Percentiles rank a stretch among this genome's conserved stretches.
These are phyloP conservation scores for Neocatenulostroma microsporum DNA, from an alignment of 2,329 filamentous ascomycete species.

Conservation along the genomic window DNA sequence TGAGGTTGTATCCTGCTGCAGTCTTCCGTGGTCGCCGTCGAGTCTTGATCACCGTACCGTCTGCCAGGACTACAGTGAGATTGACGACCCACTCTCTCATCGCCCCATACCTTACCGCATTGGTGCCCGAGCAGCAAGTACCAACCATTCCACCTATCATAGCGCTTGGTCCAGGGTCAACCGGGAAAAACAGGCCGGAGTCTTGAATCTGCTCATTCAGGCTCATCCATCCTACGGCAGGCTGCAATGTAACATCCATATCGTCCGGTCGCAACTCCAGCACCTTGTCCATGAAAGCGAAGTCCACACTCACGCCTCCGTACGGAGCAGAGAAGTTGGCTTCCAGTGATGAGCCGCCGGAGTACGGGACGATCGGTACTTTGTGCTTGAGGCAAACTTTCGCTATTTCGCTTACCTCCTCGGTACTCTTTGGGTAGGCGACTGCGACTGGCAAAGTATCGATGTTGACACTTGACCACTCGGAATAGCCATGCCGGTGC, in stretches of 20 bases:
- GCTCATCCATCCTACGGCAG: constrained; percentile 85
- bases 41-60: constrained; percentile 73
- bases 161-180: constrained; percentile 70
- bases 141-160: constrained; percentile 79
- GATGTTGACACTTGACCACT: constrained; percentile 63
- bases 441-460: constrained; percentile 57
- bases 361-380: constrained; percentile 77
- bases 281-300: constrained; percentile 77
- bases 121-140: constrained; percentile 66
- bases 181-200: constrained; percentile 78
- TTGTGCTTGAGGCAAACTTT: constrained; percentile 69
- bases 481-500: constrained; percentile 58
- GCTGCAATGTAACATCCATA: constrained; percentile 89
- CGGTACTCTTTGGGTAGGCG: constrained; percentile 56
- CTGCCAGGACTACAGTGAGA: constrained; percentile 69
- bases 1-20: constrained; percentile 76
- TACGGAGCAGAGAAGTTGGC: constrained; percentile 83
- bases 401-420: constrained; percentile 57
- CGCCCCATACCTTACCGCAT: constrained; percentile 63
- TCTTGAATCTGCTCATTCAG: constrained; percentile 68
- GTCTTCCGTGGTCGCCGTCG: constrained; percentile 67
- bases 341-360: constrained; percentile 77
- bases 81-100: constrained; percentile 89
- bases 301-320: constrained; percentile 84
- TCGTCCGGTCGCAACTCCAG: constrained; percentile 73